Evolutionary conservation across 495 filamentous ascomycete genomes (phyloP), one percentile per base, ranked within the genome.

Genomic region (Penicillium taxi): DNA sequence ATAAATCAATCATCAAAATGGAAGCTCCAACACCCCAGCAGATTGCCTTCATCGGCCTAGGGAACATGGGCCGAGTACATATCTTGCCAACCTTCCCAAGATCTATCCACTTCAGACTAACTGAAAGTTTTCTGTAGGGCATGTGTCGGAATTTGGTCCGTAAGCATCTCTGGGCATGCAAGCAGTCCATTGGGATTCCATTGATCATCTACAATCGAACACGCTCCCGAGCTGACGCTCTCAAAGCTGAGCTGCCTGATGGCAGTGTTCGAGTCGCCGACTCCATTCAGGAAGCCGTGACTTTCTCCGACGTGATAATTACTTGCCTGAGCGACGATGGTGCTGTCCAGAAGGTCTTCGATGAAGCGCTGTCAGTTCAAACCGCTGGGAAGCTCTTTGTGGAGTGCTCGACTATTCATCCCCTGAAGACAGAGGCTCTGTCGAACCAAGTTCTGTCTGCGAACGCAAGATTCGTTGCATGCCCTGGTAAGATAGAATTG

Each of bases 201-300:
- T 17, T 35, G 32, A 25, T 14, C 2, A 12, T 35, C 11, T 35
- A 25, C 21, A 35, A 35, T 14, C 32, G 32, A 16, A 35, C 32
- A 7, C 4, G 3, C 32, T 15, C 20, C 4, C 32, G 32, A 1
- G 21, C 32, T 9, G 12, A 24, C 13, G 9, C 1, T 8, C 20
- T 35, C 14, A 2, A 8, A 6, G 11, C 32, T 20, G 6, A 24
- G 9, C 13, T 15, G 1, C 21, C 20, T 13, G n/a, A n/a, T n/a
- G n/a, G n/a, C n/a, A 35, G 26, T 7, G 18, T 7, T 7, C 5
- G 9, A 16, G 21, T 17, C 21, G n/a, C 32, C 4, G 4, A 1
- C 12, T 6, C 2, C 15, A 2, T 25, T 7, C 2, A 25, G 6
- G 32, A 35, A 11, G 20, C 32, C 12, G 14, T 25, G 0, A 8